Conservation (phyloP, 1,139 yeast species). For the Candida smagusa region DNA sequence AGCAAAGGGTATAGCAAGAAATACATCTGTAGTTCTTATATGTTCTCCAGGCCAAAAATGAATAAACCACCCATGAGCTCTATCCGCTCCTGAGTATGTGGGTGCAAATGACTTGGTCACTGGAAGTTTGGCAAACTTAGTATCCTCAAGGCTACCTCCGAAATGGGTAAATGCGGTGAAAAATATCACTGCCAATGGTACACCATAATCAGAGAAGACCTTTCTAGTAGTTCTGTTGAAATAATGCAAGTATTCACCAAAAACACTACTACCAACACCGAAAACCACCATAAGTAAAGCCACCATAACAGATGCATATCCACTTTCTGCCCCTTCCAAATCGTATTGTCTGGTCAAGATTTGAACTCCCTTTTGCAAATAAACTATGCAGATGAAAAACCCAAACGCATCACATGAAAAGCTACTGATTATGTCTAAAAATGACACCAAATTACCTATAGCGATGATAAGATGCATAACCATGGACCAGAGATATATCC, state of each 20-base stretch:
- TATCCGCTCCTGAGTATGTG: conserved; percentile 40
- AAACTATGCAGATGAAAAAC: conserved; percentile 83
- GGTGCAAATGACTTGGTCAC: conserved; percentile 76
- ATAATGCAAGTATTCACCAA: conserved; percentile 60
- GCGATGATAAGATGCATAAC: conserved; percentile 75
- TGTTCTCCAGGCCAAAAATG: conserved; percentile 66
- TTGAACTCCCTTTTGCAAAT: conserved; percentile 87
- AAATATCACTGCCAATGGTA: conserved; percentile 78
- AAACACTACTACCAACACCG: conserved; percentile 62
- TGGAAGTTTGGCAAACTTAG: conserved; percentile 59
- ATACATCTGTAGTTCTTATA: conserved; percentile 69
- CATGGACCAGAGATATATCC: conserved; percentile 94
- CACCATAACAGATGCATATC: conserved; percentile 73
- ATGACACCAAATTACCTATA: conserved; percentile 63
- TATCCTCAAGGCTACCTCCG: conserved; percentile 64
- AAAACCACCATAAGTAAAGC: conserved; percentile 71
- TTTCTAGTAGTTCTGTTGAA: conserved; percentile 61
- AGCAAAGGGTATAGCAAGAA: conserved; percentile 91
- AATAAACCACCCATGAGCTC: conserved; percentile 69
- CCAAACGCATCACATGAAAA: conserved; percentile 95
- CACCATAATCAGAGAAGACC: conserved; percentile 79
- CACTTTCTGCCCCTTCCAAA: conserved; percentile 45
- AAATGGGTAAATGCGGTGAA: conserved; percentile 91
- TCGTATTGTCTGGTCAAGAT: conserved; percentile 70
- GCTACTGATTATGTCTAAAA: conserved; percentile 68